Base-by-base conservation (phyloP, 2,329 filamentous ascomycete species). In the Colletotrichum chlorophyti region DNA sequence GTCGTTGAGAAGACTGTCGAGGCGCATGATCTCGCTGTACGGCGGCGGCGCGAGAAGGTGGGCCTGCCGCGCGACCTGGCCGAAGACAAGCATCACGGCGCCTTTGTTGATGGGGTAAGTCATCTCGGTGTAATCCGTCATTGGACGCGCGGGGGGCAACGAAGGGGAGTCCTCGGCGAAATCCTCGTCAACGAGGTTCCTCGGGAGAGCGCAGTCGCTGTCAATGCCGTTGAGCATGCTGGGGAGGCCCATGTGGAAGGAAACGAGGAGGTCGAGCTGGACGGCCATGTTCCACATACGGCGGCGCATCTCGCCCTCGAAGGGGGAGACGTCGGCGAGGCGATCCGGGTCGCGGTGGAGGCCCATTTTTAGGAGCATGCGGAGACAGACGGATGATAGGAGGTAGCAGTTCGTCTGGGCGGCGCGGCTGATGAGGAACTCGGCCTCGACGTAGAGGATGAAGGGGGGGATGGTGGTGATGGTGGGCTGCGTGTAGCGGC, bases 181-280 rank as follows among this genome's bases (percentile, higher is more conserved):
- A 66, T 91, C 87, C 27, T 85, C 82, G 67, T 91, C 88, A 49
- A 83, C 77, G 27, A 90, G 69, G 68, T 90, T 90, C 27, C 79
- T 76, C 14, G 87, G 87, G 17, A 85, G 69, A 2, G 78, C 73
- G 0, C 85, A 88, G 66, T 91, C 88, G 42, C 80, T 83, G 59
- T 89, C 86, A 31, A 87, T 82, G 21, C 80, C 77, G 54, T 85
- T 79, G 40, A 89, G 77, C 83, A 90, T 87, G 65, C 81, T 81
- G 3, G 88, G 88, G 51, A 91, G 74, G 2, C 88, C 88, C 59
- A 89, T 79, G 66, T 90, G 87, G 66, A 89, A 89, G 2, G 85
- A 83, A 23, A 87, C 84, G 4, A 90, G 70, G 3, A 87, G 70
- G 66, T 91, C 88, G 42, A 89, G 78, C 66, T 88, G 84, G 23